These are phyloP conservation scores for Trichomonas vaginalis DNA, from an alignment of 208 protist species.

Conservation along the genomic window DNA sequence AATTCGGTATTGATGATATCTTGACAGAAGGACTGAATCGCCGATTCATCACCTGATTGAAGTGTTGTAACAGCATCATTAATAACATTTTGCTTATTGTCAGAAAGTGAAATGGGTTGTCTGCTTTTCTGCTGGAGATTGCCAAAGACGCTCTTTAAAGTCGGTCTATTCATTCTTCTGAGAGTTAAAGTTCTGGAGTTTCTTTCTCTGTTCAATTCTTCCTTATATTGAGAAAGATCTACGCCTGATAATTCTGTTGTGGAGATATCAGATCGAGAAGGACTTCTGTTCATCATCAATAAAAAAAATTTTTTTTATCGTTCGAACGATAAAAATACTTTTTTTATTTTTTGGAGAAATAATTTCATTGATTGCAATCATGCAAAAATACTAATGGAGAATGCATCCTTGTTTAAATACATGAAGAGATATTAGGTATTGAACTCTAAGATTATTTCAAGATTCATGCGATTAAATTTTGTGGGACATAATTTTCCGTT, in stretches of 20 bases:
- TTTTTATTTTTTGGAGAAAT: no score
- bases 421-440: no score
- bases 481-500: no score
- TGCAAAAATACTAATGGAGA: no score
- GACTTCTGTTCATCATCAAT: neutral
- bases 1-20: neutral
- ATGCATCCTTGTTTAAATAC: no score
- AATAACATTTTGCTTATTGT: neutral
- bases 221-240: neutral
- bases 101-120: neutral
- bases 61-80: neutral
- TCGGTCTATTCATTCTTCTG: neutral
- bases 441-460: no score
- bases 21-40: neutral
- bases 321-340: neutral
- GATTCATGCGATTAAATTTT: no score
- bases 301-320: neutral
- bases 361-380: no score
- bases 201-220: neutral
- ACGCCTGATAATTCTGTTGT: neutral
- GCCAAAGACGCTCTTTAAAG: neutral
- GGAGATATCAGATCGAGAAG: neutral
- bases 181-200: neutral
- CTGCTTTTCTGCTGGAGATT: neutral
- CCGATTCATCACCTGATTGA: neutral